Base-by-base conservation (phyloP, 345 rosid genomes). In the Syzygium oleosum region DNA sequence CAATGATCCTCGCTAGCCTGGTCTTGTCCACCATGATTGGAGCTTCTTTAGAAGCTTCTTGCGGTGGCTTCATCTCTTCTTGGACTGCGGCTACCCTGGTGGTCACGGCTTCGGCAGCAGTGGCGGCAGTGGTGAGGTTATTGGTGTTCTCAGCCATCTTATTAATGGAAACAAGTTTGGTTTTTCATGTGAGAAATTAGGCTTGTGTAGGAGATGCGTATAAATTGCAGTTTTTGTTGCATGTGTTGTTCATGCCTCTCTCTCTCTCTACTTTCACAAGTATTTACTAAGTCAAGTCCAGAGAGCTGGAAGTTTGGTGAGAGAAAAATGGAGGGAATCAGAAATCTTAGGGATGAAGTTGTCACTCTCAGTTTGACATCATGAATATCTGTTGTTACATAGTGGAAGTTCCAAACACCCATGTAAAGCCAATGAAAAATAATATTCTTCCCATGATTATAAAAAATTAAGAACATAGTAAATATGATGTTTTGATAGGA, bases 1-100 rank as follows among this genome's bases (percentile, higher is more conserved):
- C 85, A 61, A 93, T 12, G 4, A 61, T 91, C 89, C 92, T 93
- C 25, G 63, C 85, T 54, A 25, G n/a, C 25, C 56, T 51, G 41
- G 29, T 46, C 87, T 89, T 88, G 3, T 38, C 49, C 12, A 3
- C 84, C 86, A 14, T 25, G 54, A 38, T 19, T 10, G 85, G 51
- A 51, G 84, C 17, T 38, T 38, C 25, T 51, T 86, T 86, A 55
- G 88, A 56, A 77, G 54, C 27, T 77, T 85, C 79, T 61, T 56
- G 86, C 6, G 52, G 29, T 2, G 17, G 59, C 51, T 55, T 55
- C 12, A 83, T 49, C 83, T 73, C 83, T 73, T 73, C 83, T 73
- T 38, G 83, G 83, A 73, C 83, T 73, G 49, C 27, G 7, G 83
- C 49, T 5, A 73, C 83, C 38, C 10, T 38, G 27, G 49, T 38